Evolutionary conservation across 805 yeast species (phyloP), one percentile per base, ranked within the genome.

Genomic region (Tanozyma kutaoensis): DNA sequence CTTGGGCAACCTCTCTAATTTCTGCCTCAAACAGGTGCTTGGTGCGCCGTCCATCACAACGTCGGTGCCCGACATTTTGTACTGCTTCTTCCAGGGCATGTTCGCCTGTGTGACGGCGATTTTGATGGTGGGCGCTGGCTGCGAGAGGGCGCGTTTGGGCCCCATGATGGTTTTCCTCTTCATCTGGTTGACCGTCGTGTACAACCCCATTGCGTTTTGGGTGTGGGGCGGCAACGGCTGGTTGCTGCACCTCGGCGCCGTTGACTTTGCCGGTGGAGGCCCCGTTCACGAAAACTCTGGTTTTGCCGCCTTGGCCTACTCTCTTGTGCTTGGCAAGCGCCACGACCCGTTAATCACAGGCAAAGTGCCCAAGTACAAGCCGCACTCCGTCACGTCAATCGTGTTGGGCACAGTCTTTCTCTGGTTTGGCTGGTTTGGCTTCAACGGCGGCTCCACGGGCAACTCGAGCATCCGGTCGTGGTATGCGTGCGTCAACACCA

Each of bases 351-450:
- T 73, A 30, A 64, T 85, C 17, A 61, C 63, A 23, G 66, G 67
- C 28, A 72, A 73, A 37, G 64, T 82, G 39, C 95, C 95, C 36
- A 78, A 78, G 50, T 86, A 85, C 62, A 82, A 74, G 58, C 97
- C 98, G 22, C 96, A 88, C 52, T 78, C 91, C 14, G 94, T 88
- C 21, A 70, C 93, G 7, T 71, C 85, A 25, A 82, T 85, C 32
- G 95, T 86, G 12, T 58, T 91, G 32, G 98, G 98, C 29, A 85
- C 96, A 13, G 77, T 82, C 9, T 80, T 91, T 62, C 69, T 91
- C 42, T 88, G 96, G 95, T 85, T 91, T 45, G 98, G 97, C 20
- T 91, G 98, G 98, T 85, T 85, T 46, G 96, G 95, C 22, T 91
- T 91, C 73, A 91, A 91, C 68, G 96, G 95, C 55, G 97, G 97